phyloP scores from a whole-genome alignment of 1,139 yeast genomes.

The Debaryomyces sp. region DNA sequence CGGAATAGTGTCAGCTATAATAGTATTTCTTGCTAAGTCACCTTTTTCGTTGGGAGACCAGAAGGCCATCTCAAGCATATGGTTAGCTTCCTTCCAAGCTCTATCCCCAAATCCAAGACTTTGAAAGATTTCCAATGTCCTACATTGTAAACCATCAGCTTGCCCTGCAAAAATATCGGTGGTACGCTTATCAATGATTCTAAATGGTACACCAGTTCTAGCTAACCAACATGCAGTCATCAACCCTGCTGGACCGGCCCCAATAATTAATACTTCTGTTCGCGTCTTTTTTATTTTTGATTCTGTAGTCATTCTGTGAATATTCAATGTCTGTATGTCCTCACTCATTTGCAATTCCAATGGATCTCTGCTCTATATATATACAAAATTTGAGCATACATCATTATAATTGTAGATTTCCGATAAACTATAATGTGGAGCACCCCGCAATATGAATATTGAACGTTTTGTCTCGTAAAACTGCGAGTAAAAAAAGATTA shows the following conservation, averaged over 20 bases:
- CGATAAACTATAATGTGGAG: not conserved
- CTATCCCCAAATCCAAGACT: conserved; percentile 32
- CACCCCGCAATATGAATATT: not conserved
- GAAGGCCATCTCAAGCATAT: conserved; percentile 27
- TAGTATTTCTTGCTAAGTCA: conserved; percentile 21
- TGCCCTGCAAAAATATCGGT: conserved; percentile 32
- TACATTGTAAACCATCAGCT: conserved; percentile 32
- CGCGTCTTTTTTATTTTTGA: conserved; percentile 21
- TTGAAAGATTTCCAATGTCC: conserved; percentile 33
- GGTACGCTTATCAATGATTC: conserved; percentile 34
- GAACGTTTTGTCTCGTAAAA: not conserved
- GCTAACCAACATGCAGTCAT: conserved; percentile 34
- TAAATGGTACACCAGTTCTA: conserved; percentile 29
- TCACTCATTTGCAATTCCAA: not conserved
- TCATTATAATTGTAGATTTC: not conserved
- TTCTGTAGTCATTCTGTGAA: not conserved
- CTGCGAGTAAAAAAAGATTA: not conserved
- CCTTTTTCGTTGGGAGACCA: conserved; percentile 26
- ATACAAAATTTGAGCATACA: not conserved
- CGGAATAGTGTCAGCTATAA: conserved; percentile 29
- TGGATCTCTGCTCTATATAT: not conserved
- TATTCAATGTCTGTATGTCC: not conserved
- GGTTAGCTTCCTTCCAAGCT: conserved; percentile 31
- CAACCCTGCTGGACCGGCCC: conserved; percentile 41
- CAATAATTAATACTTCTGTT: conserved; percentile 37